phyloP scores from a whole-genome alignment of 2,329 filamentous ascomycete species.

The Phialocephala sp. region DNA sequence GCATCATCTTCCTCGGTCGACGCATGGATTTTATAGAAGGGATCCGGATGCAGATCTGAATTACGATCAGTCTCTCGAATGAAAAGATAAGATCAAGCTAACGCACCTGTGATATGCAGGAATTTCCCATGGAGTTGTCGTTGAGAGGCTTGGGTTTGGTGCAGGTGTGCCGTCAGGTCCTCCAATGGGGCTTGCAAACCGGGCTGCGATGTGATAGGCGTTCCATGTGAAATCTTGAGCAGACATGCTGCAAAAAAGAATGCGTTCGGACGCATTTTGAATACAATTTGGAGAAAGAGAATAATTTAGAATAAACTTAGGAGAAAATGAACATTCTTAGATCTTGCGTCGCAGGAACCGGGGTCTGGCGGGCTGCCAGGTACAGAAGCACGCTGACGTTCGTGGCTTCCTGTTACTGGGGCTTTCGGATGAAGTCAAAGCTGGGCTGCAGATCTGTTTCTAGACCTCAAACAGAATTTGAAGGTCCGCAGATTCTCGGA shows the following conservation, averaged over 20 bases:
- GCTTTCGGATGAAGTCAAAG: background rate
- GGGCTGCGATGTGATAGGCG: slow-evolving; percentile 32
- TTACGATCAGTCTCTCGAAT: slow-evolving; percentile 33
- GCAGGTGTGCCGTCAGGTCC: slow-evolving; percentile 30
- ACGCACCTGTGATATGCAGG: slow-evolving; percentile 84
- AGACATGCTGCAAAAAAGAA: slow-evolving; percentile 35
- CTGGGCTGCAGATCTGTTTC: background rate
- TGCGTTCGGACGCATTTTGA: slow-evolving; percentile 33
- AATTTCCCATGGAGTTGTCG: slow-evolving; percentile 72
- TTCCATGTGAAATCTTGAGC: slow-evolving; percentile 33
- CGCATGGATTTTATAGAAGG: slow-evolving; percentile 80
- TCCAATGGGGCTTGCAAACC: slow-evolving; percentile 40
- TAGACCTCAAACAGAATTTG: background rate
- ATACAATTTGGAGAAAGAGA: slow-evolving; percentile 26
- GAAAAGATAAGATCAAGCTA: slow-evolving; percentile 30
- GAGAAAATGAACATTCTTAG: slow-evolving; percentile 17
- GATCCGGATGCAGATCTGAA: slow-evolving; percentile 89
- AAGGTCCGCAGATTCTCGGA: background rate
- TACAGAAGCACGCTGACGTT: slow-evolving; percentile 10
- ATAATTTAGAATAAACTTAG: slow-evolving; percentile 17
- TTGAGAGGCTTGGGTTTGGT: slow-evolving; percentile 28
- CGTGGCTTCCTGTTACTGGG: slow-evolving; percentile 14
- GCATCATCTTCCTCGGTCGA: slow-evolving; percentile 70
- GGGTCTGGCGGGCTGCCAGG: background rate
- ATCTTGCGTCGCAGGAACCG: background rate